phyloP scores from a whole-genome alignment of 2,329 filamentous ascomycete genomes.

The Teratosphaeria destructans region DNA sequence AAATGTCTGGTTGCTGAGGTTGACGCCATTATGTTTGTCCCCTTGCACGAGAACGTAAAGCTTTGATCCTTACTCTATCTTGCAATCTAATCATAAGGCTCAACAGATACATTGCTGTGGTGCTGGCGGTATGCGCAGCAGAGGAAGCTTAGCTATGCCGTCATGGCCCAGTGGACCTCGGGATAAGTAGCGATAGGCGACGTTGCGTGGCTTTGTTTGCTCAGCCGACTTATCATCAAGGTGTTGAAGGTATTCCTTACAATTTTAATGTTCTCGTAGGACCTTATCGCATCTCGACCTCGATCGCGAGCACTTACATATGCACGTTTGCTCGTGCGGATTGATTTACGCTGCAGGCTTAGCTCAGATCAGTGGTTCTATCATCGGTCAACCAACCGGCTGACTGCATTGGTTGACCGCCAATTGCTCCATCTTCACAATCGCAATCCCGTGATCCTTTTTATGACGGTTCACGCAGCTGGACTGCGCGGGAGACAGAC shows the following conservation, averaged over 20 bases:
- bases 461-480: no score
- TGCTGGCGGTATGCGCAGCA: neutral
- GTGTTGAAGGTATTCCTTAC: neutral
- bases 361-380: no score
- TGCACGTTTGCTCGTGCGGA: neutral
- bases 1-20: constrained; percentile 22
- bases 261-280: neutral
- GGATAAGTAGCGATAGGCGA: neutral
- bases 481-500: no score
- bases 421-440: no score
- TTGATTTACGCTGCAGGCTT: neutral
- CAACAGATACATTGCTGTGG: neutral
- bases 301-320: neutral
- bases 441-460: no score
- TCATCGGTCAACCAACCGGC: no score
- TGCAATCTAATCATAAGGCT: neutral
- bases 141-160: neutral
- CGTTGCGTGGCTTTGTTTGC: neutral
- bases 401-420: no score
- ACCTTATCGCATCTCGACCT: neutral
- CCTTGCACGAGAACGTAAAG: neutral
- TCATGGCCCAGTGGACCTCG: neutral
- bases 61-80: neutral
- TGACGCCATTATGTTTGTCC: neutral
- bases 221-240: neutral